Base-by-base conservation (phyloP, 371 early-diverging fungal genomes). In the Mortierella polycephala region DNA sequence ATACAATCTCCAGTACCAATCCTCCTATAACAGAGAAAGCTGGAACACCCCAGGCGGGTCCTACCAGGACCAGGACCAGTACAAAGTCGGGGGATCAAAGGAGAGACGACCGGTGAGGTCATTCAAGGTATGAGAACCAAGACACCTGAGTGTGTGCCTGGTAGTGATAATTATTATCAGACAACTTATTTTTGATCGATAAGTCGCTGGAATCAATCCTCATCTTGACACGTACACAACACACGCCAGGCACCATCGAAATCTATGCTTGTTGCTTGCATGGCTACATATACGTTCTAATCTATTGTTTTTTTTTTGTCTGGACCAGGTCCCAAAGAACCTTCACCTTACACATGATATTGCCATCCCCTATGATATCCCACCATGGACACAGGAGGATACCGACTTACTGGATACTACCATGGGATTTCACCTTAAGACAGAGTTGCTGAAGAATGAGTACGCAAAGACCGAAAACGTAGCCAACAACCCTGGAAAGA, bases 341-440 rank as follows among this genome's bases (percentile, higher is more conserved):
- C 74, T 74, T 20, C 53, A 55, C 16, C 44, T 44, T 16, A 74
- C 69, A 1, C 74, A 74, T 40, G 74, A 74, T 45, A 40, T 74
- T 13, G 69, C 69, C 9, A 55, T 74, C 18, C 74, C 74, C 5
- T 62, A 60, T 7, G 69, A 68, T 12, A 56, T 74, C 20, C 74
- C 65, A 16, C 12, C 45, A 9, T 74, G 69, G 74, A 69, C 61
- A 18, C 61, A 63, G 8, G 65, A 55, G 0, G 74, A 74, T 42
- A 74, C 74, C 1, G 47, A 13, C 12, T 54, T 51, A 5, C 53
- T 74, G 21, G 23, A 56, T 14, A 74, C 74, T 0, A 45, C 57
- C 14, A 60, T 64, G 7, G 74, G 74, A 41, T 64, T 56, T 39
- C 40, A 63, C 13, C 54, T 74, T 54, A 64, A 64, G 61, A 51